These are phyloP conservation scores for Candolleomyces efflorescens DNA, from an alignment of 768 basidiomycete genomes.

Conservation along the genomic window DNA sequence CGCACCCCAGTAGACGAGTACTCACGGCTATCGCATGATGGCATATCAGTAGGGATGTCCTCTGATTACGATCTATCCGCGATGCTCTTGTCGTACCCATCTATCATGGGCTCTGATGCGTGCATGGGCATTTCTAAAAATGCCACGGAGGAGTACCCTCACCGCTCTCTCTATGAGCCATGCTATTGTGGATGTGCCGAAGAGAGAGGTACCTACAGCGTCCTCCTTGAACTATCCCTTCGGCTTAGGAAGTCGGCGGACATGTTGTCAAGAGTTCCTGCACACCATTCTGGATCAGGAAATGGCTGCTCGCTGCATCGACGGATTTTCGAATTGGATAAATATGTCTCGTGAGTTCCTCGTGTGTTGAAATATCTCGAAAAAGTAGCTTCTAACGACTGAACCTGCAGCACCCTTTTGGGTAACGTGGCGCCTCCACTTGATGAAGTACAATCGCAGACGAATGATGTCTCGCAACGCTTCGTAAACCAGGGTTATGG, in stretches of 20 bases:
- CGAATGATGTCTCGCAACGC: no score
- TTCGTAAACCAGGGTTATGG: constrained; percentile 14
- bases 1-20: constrained; percentile 46
- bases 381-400: no score
- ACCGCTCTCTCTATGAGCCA: constrained; percentile 22
- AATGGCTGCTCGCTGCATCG: constrained; percentile 35
- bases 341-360: constrained; percentile 7
- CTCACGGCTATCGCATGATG: constrained; percentile 23
- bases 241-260: constrained; percentile 57
- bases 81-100: constrained; percentile 34
- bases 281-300: constrained; percentile 32
- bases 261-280: constrained; percentile 41
- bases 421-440: not conserved
- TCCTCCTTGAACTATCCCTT: constrained; percentile 62
- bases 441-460: no score
- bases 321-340: constrained; percentile 40
- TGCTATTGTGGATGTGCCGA: constrained; percentile 55
- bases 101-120: constrained; percentile 22
- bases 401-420: not conserved
- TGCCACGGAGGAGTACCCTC: constrained; percentile 17
- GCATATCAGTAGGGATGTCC: constrained; percentile 19
- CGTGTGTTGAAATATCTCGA: no score
- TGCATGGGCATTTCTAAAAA: constrained; percentile 13
- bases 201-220: constrained; percentile 49
- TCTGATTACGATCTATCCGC: constrained; percentile 40